Evolutionary conservation across 2,329 filamentous ascomycete genomes (phyloP).

Genomic region (Lachnellula willkommii): DNA sequence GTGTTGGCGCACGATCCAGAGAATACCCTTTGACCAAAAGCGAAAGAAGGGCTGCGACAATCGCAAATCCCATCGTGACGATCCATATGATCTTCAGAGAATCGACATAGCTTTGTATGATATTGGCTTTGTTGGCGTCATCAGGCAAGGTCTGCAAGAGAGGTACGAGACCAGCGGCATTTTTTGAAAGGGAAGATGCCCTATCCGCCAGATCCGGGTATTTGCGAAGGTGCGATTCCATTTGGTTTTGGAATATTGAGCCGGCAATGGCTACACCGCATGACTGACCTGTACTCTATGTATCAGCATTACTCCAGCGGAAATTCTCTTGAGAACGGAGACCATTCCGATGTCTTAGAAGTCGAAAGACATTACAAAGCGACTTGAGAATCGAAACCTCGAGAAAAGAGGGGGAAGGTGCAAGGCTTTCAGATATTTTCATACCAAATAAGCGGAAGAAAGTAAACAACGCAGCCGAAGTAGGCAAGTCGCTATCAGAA

Average conservation of each 20-base stretch:
- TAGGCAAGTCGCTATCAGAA: background rate
- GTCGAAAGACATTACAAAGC: too few relatives aligned
- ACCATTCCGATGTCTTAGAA: too few relatives aligned
- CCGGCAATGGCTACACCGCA: background rate
- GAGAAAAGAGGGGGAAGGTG: too few relatives aligned
- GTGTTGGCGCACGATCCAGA: conserved; percentile 34
- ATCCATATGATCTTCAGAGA: conserved; percentile 49
- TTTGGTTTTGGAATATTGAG: background rate
- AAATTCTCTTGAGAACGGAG: too few relatives aligned
- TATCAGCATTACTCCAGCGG: too few relatives aligned
- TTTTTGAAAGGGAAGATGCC: background rate
- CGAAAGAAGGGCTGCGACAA: conserved; percentile 41
- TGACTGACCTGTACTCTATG: background rate
- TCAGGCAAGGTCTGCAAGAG: background rate
- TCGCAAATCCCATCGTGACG: conserved; percentile 45
- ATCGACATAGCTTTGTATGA: conserved; percentile 40
- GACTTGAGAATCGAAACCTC: too few relatives aligned
- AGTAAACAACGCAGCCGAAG: background rate
- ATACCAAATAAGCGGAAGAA: background rate
- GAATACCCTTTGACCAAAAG: conserved; percentile 42
- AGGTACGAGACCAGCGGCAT: background rate
- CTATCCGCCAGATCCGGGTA: background rate
- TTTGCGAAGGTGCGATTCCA: background rate
- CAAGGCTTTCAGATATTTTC: too few relatives aligned
- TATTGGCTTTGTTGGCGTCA: background rate